Base-by-base conservation (phyloP, 139 green algal species). In the Diplosphaera chodatii region DNA sequence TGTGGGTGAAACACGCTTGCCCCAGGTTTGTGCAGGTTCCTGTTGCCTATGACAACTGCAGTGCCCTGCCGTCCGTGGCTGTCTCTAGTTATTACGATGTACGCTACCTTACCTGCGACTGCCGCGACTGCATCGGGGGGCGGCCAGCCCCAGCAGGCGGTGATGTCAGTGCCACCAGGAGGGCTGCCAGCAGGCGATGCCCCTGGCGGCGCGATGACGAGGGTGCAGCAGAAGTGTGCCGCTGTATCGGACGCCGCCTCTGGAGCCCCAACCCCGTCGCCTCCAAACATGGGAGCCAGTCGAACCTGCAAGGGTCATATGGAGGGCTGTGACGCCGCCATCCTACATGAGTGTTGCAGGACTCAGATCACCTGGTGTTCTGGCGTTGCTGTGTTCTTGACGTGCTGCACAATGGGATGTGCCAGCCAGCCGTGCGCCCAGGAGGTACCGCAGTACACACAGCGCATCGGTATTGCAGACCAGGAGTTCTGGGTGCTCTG, bases 221-320 rank as follows among this genome's bases (percentile, higher is more conserved):
- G 69, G 3, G 82, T 85, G 13, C 87, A 33, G 69, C 86, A 91
- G 64, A 89, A 89, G 69, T 89, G 86, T 1, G 77, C 83, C 48
- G 64, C n/a, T n/a, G n/a, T n/a, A n/a, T n/a, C n/a, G n/a, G n/a
- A 31, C 25, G 15, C 27, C 30, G 13, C 37, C 25, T 31, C 63
- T 8, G 62, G 30, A 40, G 25, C 40, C 15, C 13, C 64, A 40
- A 1, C 25, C 13, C 48, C 48, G 48, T 59, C 48, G 48, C 48
- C 16, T 4, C 48, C 48, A 3, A 59, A 25, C 48, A 25, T 25
- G 13, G 48, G 48, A 10, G 48, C 4, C 16, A 59, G 28, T 32
- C n/a, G 70, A 37, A 59, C 48, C 48, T 59, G 8, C 37, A 13
- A 13, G 37, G 37, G 37, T 13, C 37, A 48, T 13, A 48, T 13